Conservation (phyloP, 768 basidiomycete species). For the Boletus huronensis region DNA sequence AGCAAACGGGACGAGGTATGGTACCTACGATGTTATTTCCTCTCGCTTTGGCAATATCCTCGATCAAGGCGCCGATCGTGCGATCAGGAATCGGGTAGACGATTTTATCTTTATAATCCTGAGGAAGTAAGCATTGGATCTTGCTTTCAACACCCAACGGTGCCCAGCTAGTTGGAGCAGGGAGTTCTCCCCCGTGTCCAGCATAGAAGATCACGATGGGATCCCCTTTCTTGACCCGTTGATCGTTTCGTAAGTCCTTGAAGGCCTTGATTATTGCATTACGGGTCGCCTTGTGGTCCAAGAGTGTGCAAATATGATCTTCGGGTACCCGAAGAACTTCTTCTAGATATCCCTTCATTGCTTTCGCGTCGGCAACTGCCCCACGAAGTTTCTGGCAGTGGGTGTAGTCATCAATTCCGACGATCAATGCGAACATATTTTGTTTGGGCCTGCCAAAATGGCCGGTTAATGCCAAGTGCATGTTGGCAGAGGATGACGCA, state of each 20-base stretch:
- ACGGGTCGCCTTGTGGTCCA: constrained; percentile 38
- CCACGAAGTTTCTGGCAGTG: constrained; percentile 30
- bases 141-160: constrained; percentile 17
- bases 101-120: constrained; percentile 25
- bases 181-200: constrained; percentile 40
- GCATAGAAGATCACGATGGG: constrained; percentile 44
- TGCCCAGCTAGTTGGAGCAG: constrained; percentile 31
- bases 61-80: constrained; percentile 37
- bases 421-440: constrained; percentile 36
- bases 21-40: constrained; percentile 44
- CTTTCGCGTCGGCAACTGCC: constrained; percentile 40
- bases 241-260: constrained; percentile 22
- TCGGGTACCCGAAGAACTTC: constrained; percentile 29
- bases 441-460: not conserved
- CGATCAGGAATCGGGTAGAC: constrained; percentile 35
- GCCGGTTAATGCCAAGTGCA: not conserved
- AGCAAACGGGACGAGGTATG: not conserved
- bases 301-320: constrained; percentile 36
- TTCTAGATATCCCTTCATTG: constrained; percentile 34
- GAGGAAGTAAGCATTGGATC: constrained; percentile 31
- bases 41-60: constrained; percentile 34
- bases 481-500: not conserved
- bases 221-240: constrained; percentile 26
- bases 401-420: constrained; percentile 42
- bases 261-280: constrained; percentile 31